Base-by-base conservation (phyloP, 2,329 filamentous ascomycete genomes). In the Alternaria solani region DNA sequence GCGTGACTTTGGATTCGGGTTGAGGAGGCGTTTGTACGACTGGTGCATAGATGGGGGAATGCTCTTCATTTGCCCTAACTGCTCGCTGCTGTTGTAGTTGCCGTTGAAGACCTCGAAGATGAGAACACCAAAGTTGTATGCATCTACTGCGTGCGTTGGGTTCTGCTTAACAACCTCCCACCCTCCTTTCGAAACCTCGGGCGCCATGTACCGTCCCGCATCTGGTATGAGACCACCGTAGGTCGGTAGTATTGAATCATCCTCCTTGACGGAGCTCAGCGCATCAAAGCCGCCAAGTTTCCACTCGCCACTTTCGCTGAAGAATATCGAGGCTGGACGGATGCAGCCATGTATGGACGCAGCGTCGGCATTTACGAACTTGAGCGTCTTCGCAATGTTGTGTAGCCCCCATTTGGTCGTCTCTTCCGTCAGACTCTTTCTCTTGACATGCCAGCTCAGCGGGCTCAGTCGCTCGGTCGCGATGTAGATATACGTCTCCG, bases 351-450 rank as follows among this genome's bases (percentile, higher is more conserved):
- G 95, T 52, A 99, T 91, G 0, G 94, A 97, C 2, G 90, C 86
- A 3, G 94, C 95, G 67, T 99, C 95, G 48, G 91, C 89, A 73
- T 99, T 99, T 77, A 99, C 92, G 75, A 99, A 99, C 73, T 95
- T 97, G 67, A 98, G 81, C 0, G 95, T 98, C 75, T 93, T 91
- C 89, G 95, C 93, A 65, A 98, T 83, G 70, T 88, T 92, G 78
- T 93, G 91, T 41, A 99, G 80, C 0, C 95, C 95, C 95, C 95
- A 99, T 87, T 97, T 99, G 48, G 95, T 88, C 1, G 94, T 98
- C 82, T 98, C 95, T 41, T 93, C 89, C 61, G 89, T 93, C 62
- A 98, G 79, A 75, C 92, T 95, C 81, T 92, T 94, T 69, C 94
- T 86, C 81, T 91, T 93, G 47, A 96, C 89, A 72, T 96, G 90